phyloP scores from a whole-genome alignment of 257 asterid genomes.

The Solanum commersonii region DNA sequence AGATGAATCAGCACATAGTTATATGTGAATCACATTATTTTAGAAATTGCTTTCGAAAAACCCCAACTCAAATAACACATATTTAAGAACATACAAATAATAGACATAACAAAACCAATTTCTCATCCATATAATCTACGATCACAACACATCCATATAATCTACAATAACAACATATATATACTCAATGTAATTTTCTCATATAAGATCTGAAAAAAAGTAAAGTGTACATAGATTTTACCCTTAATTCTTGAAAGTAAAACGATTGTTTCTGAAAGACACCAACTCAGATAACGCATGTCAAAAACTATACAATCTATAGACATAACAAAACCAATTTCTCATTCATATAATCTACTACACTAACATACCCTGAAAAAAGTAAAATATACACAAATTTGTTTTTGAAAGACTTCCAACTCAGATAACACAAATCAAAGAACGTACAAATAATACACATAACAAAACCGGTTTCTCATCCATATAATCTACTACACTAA shows the following conservation, averaged over 20 bases:
- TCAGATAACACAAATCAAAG: neutral
- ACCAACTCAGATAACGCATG: too few relatives aligned
- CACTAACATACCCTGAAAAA: neutral
- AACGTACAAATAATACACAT: too few relatives aligned
- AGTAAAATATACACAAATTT: neutral
- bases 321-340: neutral
- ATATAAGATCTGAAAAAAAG: too few relatives aligned
- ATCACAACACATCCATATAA: neutral
- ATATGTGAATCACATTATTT: neutral
- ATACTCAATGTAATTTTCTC: neutral
- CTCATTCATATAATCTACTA: neutral
- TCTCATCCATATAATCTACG: neutral
- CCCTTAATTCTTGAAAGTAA: accelerated
- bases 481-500: neutral
- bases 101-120: too few relatives aligned
- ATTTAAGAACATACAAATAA: too few relatives aligned
- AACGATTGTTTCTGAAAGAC: accelerated
- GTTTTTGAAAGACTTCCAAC: neutral
- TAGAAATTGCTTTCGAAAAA: neutral
- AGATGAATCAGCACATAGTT: neutral
- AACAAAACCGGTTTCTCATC: neutral
- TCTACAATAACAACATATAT: neutral
- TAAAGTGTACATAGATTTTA: too few relatives aligned
- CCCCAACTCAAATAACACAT: too few relatives aligned
- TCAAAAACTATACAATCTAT: neutral